Evolutionary conservation across 441 rosid genomes (phyloP), one percentile per base, ranked within the genome.

Genomic region (Erysimum cheiri): DNA sequence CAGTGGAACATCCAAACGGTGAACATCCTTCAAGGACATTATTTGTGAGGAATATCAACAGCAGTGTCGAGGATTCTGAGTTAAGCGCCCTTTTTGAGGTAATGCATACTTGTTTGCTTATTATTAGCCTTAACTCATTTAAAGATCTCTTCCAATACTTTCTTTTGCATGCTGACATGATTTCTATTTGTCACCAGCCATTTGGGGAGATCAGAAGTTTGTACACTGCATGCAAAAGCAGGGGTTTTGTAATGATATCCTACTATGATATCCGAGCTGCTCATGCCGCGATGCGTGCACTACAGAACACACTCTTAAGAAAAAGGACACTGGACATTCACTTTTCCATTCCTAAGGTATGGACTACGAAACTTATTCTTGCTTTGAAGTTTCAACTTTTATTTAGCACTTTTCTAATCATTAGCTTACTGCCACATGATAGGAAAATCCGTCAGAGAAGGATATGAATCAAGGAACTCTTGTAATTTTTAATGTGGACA

Each of bases 361-460:
- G 73, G 19, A 35, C 35, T 37, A 13, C 7, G 55, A 11, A 59
- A 26, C 57, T 9, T 53, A 22, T 40, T 77, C 57, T 70, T 35
- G 3, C 33, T 26, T 49, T 61, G n/a, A 39, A 26, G 36, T 70
- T 59, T 29, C 37, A 22, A 10, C 15, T 76, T 37, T 64, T 49
- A 68, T 73, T 47, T 36, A 59, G 12, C 50, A 53, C 6, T 69
- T 58, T 47, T 36, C 41, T 69, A 72, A 60, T 19, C 14, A 66
- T 65, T 6, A 66, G 44, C 41, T 29, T 17, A 19, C 55, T 76
- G 22, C 64, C 60, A 54, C 58, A 68, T 32, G 26, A 44, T 77
- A 91, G 97, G 96, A 91, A 72, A 91, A 91, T 75, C 93, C 96
- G n/a, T 87, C 96, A 24, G 96, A 91, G 64, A 91, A 91, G 82